phyloP scores from a whole-genome alignment of 2,329 filamentous ascomycete genomes.

The Ophiostoma fasciatum region DNA sequence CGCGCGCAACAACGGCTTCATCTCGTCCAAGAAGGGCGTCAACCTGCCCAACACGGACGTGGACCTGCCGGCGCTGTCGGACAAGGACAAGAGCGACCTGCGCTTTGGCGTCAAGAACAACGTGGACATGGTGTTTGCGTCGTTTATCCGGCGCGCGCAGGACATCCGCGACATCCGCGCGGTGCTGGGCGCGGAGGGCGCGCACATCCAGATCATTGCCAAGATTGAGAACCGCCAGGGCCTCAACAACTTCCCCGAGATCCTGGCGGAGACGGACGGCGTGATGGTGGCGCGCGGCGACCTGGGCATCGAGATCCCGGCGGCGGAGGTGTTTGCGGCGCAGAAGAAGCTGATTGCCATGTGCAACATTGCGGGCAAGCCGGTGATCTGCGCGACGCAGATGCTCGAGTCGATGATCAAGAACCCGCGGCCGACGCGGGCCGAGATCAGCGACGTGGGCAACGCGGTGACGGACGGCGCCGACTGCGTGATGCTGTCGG shows the following conservation, averaged over 20 bases:
- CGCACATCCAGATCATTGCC: conserved; percentile 97
- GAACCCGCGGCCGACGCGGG: conserved; percentile 94
- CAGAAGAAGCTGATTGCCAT: conserved; percentile 99
- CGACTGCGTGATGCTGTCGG: conserved; percentile 99
- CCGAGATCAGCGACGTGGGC: conserved; percentile 95
- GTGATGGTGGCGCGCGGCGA: conserved; percentile 99
- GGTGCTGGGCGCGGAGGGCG: conserved; percentile 80
- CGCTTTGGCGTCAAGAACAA: conserved; percentile 95
- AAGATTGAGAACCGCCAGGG: conserved; percentile 99
- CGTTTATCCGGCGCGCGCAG: conserved; percentile 87
- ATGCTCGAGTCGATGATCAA: conserved; percentile 99
- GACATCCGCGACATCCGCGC: conserved; percentile 89
- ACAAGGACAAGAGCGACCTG: conserved; percentile 95
- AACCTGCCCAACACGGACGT: conserved; percentile 98
- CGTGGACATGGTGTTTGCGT: conserved; percentile 98
- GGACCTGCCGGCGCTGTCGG: conserved; percentile 88
- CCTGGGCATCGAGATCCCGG: conserved; percentile 95
- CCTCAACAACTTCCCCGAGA: conserved; percentile 98
- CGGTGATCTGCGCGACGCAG: conserved; percentile 96
- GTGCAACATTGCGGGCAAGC: conserved; percentile 98
- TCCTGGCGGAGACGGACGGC: conserved; percentile 89
- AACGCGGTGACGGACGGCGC: conserved; percentile 96
- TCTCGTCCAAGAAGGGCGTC: conserved; percentile 97
- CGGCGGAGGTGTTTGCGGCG: conserved; percentile 94
- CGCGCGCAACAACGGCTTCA: conserved; percentile 95